Percentiles rank a stretch among this genome's conserved stretches.
These are phyloP conservation scores for Fusarium sp. DNA, from an alignment of 2,329 filamentous ascomycete species.

Conservation along the genomic window DNA sequence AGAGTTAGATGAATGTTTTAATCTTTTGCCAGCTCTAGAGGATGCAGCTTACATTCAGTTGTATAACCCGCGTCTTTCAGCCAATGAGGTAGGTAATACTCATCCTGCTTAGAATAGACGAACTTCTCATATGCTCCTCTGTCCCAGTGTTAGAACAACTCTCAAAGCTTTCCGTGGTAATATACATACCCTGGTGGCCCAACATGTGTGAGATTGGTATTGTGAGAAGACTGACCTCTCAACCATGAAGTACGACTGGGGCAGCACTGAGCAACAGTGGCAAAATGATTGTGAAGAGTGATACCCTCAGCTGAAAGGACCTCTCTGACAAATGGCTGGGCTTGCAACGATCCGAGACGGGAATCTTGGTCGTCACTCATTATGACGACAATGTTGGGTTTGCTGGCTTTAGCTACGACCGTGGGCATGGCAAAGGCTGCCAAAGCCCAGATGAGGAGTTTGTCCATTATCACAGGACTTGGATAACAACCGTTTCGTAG, in stretches of 20 bases:
- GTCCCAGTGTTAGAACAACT: neutral
- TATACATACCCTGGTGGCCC: neutral
- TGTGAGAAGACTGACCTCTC: neutral
- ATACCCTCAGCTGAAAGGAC: neutral
- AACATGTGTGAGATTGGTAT: neutral
- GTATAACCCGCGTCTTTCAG: neutral
- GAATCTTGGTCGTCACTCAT: slow-evolving; percentile 1
- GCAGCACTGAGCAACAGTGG: neutral
- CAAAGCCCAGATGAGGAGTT: neutral
- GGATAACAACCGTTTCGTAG: neutral
- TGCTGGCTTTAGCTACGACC: neutral
- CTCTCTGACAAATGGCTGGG: neutral
- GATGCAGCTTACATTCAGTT: neutral
- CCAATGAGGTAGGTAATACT: neutral
- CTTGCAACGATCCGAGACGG: neutral
- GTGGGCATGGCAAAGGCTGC: neutral
- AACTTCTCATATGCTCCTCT: neutral
- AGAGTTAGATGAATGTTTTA: neutral
- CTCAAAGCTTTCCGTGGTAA: no score
- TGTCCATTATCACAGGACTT: neutral
- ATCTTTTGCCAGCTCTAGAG: neutral
- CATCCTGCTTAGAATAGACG: neutral
- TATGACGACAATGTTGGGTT: neutral
- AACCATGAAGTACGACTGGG: neutral
- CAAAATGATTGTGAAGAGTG: neutral